Conservation (phyloP, 2,329 filamentous ascomycete genomes). For the Fusarium devonianum region DNA sequence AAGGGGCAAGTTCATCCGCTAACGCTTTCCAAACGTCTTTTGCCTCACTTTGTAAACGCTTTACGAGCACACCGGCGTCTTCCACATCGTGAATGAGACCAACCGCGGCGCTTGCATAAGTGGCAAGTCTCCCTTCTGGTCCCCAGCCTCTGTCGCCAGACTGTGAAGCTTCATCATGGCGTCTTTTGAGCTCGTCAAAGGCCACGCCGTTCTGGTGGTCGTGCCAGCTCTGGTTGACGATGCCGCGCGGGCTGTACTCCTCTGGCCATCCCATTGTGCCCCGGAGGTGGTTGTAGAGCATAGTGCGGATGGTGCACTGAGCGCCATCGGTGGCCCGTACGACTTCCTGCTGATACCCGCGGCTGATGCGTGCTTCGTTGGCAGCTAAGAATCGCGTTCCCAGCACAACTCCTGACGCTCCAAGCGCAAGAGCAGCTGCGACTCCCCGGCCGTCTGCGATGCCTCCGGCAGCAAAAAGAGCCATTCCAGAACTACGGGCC, state of each 20-base stretch:
- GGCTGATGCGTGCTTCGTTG: conserved; percentile 49
- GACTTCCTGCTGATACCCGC: conserved; percentile 53
- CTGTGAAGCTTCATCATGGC: conserved; percentile 47
- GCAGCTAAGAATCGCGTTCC: conserved; percentile 70
- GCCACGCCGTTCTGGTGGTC: conserved; percentile 47
- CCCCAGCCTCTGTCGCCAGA: conserved; percentile 56
- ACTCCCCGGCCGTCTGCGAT: conserved; percentile 60
- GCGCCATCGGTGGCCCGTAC: conserved; percentile 51
- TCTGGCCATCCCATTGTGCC: conserved; percentile 52
- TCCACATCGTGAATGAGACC: conserved; percentile 53
- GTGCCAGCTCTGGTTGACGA: conserved; percentile 49
- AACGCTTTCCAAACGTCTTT: conserved; percentile 11
- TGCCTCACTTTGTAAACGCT: conserved; percentile 42
- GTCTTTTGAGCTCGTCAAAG: conserved; percentile 55
- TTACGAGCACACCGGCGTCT: conserved; percentile 50
- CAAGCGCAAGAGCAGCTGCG: conserved; percentile 58
- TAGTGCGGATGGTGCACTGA: conserved; percentile 50
- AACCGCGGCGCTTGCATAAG: conserved; percentile 57
- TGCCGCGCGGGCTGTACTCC: conserved; percentile 49
- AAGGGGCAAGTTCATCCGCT: not conserved
- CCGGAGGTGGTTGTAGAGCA: conserved; percentile 54
- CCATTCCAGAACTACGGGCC: conserved; percentile 46
- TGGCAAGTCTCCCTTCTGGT: conserved; percentile 55
- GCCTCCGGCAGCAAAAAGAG: conserved; percentile 60
- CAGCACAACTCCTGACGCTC: conserved; percentile 63